Evolutionary conservation across 495 filamentous ascomycete genomes (phyloP), one percentile per base, ranked within the genome.

Genomic region (Lepidopterella palustris): DNA sequence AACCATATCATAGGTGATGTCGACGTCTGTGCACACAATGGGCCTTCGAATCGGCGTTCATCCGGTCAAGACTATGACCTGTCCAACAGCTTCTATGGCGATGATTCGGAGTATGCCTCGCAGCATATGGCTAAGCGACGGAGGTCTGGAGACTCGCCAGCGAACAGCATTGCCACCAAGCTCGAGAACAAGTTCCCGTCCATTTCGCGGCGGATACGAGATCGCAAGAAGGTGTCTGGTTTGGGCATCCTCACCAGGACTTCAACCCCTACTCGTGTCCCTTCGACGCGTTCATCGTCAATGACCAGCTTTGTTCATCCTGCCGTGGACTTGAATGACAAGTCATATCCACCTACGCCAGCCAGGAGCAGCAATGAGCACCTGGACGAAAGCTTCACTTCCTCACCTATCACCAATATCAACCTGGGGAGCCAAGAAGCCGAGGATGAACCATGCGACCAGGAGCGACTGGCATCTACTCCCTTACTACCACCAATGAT

Each of bases 401-500:
- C 57, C n/a, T 57, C 70, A 18, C 74, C 82, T 10, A 80, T 87
- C 45, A 80, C 90, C 45, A 79, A 83, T 47, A 76, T 79, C 35
- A 80, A 79, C 40, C 80, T 80, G 1, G 62, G 60, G 35, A 56
- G 55, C 32, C 39, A 54, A 26, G 58, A 58, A 21, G 21, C 48
- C n/a, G 58, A 64, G 5, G 24, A 42, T 26, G 61, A 64, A 23
- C 59, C 69, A 26, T 47, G 72, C n/a, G 72, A 78, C 45, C 60
- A 71, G 13, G 78, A 82, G 42, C 77, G 76, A 13, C 78, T 85
- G 60, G 85, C 88, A 0, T 86, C 85, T 4, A 95, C 91, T 2
- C 91, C 91, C 4, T 77, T 96, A 10, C 78, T 96, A 0, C 90
- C 90, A 2, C 90, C 91, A 0, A 76, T 95, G 49, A 79, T 92